A percentile compares a stretch with the other conserved stretches of the same genome.
Conservation (phyloP, 208 protist species). For the Crithidia expoeki region DNA sequence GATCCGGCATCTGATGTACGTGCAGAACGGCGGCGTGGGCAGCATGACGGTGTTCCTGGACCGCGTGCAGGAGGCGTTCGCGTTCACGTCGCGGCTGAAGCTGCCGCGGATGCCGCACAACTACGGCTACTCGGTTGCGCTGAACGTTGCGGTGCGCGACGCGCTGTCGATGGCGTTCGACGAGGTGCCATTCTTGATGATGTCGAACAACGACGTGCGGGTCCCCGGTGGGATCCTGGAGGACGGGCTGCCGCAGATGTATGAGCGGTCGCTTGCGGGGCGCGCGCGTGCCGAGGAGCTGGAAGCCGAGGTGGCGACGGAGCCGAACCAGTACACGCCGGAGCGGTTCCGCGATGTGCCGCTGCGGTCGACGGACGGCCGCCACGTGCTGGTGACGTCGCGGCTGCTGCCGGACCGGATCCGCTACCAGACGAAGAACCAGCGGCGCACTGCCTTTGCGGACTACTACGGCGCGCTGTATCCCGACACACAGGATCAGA, state of each 20-base stretch:
- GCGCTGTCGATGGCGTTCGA: conserved; percentile 29
- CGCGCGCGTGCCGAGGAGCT: conserved; percentile 14
- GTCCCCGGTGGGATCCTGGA: conserved; percentile 1
- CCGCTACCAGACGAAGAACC: conserved; percentile 26
- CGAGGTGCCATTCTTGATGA: conserved; percentile 31
- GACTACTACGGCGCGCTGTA: conserved; percentile 21
- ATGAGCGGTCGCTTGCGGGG: conserved; percentile 20
- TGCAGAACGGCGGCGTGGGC: conserved; percentile 8
- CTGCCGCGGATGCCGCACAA: conserved; percentile 25
- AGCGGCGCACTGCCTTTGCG: conserved; percentile 4
- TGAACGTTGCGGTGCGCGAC: conserved; percentile 30
- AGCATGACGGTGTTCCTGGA: conserved; percentile 23
- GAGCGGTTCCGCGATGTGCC: conserved; percentile 17
- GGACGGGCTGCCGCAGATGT: conserved; percentile 22
- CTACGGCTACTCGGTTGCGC: conserved; percentile 15
- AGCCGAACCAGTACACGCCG: conserved; percentile 19
- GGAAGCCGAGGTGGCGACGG: conserved; percentile 28
- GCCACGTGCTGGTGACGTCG: conserved; percentile 31
- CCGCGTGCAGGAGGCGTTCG: conserved; percentile 30
- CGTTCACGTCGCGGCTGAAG: conserved; percentile 35
- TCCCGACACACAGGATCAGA: conserved; percentile 1
- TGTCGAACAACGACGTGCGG: conserved; percentile 23
- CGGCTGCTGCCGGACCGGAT: conserved; percentile 43
- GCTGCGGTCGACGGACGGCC: conserved; percentile 27
- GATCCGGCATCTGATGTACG: conserved; percentile 20